Evolutionary conservation across 1,139 yeast species (phyloP).

Genomic region (Magnusiomyces ingens): DNA sequence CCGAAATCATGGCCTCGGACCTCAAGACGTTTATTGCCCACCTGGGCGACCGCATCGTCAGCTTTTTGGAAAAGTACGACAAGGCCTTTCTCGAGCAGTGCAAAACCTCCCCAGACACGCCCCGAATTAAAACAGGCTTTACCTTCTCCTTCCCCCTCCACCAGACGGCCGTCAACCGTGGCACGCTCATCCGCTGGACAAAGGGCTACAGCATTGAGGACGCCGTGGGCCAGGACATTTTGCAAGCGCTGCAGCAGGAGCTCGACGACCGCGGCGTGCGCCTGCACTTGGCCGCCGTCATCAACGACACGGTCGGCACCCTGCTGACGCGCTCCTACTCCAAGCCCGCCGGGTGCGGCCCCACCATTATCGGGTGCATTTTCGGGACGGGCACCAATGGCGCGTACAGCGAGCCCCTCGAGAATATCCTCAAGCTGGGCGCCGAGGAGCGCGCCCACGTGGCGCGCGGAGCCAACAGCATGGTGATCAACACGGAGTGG

Average conservation of each 20-base stretch:
- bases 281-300: constrained; percentile 77
- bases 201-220: constrained; percentile 86
- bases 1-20: constrained; percentile 58
- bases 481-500: constrained; percentile 96
- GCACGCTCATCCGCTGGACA: constrained; percentile 87
- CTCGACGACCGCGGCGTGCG: constrained; percentile 53
- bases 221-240: constrained; percentile 77
- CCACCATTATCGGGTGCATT: constrained; percentile 77
- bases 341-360: constrained; percentile 50
- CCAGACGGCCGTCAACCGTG: constrained; percentile 71
- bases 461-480: constrained; percentile 35
- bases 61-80: constrained; percentile 50
- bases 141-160: constrained; percentile 89
- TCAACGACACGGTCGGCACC: constrained; percentile 94
- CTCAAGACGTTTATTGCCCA: constrained; percentile 56
- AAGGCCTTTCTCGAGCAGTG: constrained; percentile 36
- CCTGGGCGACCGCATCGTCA: constrained; percentile 61
- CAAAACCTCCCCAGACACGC: constrained; percentile 14
- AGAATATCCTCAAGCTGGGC: constrained; percentile 61
- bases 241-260: constrained; percentile 60
- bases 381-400: constrained; percentile 98
- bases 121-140: constrained; percentile 68
- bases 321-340: constrained; percentile 79
- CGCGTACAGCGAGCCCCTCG: constrained; percentile 73
- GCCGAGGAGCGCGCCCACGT: constrained; percentile 39